These are phyloP conservation scores for Moesziomyces aphidis DNA, from an alignment of 1,284 basidiomycete species.

Conservation along the genomic window DNA sequence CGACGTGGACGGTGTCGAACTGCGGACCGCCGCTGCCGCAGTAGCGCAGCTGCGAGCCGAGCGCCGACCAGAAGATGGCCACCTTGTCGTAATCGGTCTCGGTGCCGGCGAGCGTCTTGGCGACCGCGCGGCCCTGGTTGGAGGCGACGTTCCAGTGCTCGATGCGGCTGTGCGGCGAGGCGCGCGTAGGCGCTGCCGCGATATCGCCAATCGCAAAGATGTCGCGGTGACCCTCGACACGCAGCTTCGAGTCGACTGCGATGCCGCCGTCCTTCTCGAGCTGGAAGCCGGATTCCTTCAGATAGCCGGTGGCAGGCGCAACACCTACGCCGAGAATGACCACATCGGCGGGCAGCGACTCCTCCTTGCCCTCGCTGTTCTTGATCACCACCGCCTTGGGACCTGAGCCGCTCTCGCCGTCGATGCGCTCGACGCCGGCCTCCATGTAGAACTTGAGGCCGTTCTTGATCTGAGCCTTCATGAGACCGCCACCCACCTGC, in stretches of 20 bases:
- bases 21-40: constrained; percentile 76
- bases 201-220: constrained; percentile 93
- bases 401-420: constrained; percentile 68
- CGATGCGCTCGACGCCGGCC: constrained; percentile 79
- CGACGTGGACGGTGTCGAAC: constrained; percentile 80
- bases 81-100: constrained; percentile 76
- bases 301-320: constrained; percentile 82
- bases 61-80: constrained; percentile 84
- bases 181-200: constrained; percentile 78
- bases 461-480: constrained; percentile 75
- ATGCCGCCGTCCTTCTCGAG: constrained; percentile 77
- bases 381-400: constrained; percentile 75
- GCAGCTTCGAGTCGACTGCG: constrained; percentile 81
- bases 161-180: constrained; percentile 74
- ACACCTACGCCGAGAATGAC: constrained; percentile 92
- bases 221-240: constrained; percentile 74
- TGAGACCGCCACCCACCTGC: constrained; percentile 81
- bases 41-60: constrained; percentile 84
- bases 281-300: constrained; percentile 74
- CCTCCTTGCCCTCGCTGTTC: constrained; percentile 70
- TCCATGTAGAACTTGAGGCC: constrained; percentile 84
- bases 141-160: constrained; percentile 94
- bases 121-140: constrained; percentile 86
- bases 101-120: constrained; percentile 71
- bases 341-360: constrained; percentile 78